Percentiles rank a stretch among this genome's conserved stretches.
Evolutionary conservation across 1,284 basidiomycete species (phyloP).

Genomic region (Melampsora americana): DNA sequence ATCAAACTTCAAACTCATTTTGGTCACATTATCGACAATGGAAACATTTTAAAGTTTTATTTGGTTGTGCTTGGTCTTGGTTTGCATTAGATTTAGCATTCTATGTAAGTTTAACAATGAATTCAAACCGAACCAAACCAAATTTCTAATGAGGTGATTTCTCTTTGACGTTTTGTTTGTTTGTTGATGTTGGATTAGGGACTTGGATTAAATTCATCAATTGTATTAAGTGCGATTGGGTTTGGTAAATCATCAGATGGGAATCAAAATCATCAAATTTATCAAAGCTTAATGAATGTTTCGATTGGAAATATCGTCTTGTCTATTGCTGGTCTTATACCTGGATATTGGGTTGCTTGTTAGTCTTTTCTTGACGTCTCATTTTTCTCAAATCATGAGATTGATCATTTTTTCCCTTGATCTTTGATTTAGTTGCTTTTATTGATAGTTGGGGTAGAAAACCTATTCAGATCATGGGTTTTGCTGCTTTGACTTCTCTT

Average conservation of each 20-base stretch:
- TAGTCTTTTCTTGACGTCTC: background rate
- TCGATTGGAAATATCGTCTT: slow-evolving; percentile 64
- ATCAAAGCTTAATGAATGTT: slow-evolving; percentile 55
- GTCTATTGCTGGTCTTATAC: slow-evolving; percentile 64
- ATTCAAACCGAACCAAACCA: no score
- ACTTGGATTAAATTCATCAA: slow-evolving; percentile 72
- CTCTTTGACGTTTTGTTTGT: background rate
- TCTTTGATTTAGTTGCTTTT: slow-evolving; percentile 58
- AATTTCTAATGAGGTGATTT: slow-evolving; percentile 38
- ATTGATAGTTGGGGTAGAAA: slow-evolving; percentile 71
- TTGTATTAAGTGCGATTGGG: slow-evolving; percentile 61
- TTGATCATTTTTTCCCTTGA: no score
- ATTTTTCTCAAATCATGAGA: no score
- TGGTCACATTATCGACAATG: slow-evolving; percentile 51
- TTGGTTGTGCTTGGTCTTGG: slow-evolving; percentile 50
- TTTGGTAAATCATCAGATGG: slow-evolving; percentile 57
- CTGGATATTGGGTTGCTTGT: slow-evolving; percentile 68
- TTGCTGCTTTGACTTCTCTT: slow-evolving; percentile 65
- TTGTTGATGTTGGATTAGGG: slow-evolving; percentile 55
- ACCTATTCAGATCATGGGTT: slow-evolving; percentile 74
- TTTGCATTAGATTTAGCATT: slow-evolving; percentile 66
- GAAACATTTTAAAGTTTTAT: slow-evolving; percentile 48
- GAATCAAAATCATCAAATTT: slow-evolving; percentile 53
- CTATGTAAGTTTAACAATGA: slow-evolving; percentile 60
- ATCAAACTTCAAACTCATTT: slow-evolving; percentile 24